Conservation (phyloP, 768 basidiomycete genomes). For the Plicaturopsis crispa region DNA sequence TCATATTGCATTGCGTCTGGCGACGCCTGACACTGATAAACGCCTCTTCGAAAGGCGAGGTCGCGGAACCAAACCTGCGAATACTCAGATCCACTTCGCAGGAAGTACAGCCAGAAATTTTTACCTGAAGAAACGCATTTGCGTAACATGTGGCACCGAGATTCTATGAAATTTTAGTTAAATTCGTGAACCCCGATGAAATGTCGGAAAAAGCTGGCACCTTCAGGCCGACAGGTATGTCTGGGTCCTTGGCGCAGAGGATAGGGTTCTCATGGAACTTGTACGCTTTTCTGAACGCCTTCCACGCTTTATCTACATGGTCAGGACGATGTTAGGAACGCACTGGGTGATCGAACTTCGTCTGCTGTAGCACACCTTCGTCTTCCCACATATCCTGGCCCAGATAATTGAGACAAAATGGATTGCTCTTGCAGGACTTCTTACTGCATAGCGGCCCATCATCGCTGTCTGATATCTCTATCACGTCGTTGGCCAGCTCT, state of each 20-base stretch:
- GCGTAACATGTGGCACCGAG: constrained; percentile 97
- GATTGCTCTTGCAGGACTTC: constrained; percentile 66
- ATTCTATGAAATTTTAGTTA: constrained; percentile 46
- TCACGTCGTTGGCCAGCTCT: constrained; percentile 53
- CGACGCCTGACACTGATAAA: constrained; percentile 68
- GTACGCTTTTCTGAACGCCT: constrained; percentile 42
- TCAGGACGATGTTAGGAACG: constrained; percentile 5
- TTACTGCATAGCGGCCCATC: constrained; percentile 49
- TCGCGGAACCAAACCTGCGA: constrained; percentile 89
- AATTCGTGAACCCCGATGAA: constrained; percentile 2
- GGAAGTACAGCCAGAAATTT: constrained; percentile 6
- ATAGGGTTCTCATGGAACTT: constrained; percentile 52
- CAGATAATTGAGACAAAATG: constrained; percentile 82
- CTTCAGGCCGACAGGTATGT: constrained; percentile 70
- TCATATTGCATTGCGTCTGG: constrained; percentile 36
- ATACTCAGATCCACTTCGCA: constrained; percentile 2
- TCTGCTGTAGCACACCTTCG: constrained; percentile 36
- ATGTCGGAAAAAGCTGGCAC: constrained; percentile 28
- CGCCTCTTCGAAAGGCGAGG: constrained; percentile 69
- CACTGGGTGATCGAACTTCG: constrained; percentile 5
- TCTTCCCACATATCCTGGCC: constrained; percentile 80
- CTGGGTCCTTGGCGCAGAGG: constrained; percentile 37
- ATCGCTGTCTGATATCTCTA: constrained; percentile 67
- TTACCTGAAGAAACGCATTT: constrained; percentile 87
- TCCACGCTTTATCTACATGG: constrained; percentile 38